Base-by-base conservation (phyloP, 768 basidiomycete species). In the Boletus reticuloceps region DNA sequence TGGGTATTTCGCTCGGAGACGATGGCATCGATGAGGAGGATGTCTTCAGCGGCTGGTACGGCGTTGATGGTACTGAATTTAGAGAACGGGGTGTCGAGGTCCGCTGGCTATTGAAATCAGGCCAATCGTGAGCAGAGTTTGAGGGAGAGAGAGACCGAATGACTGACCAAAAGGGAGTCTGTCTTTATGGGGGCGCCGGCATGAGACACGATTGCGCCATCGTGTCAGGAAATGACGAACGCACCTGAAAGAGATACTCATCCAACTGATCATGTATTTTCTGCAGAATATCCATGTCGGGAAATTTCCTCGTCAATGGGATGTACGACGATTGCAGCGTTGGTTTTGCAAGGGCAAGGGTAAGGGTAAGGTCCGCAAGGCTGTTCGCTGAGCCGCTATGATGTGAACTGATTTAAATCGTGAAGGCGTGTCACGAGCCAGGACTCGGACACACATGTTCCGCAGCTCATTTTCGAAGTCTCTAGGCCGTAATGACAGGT, bases 191-290 rank as follows among this genome's bases (percentile, higher is more conserved):
- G 40, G 29, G 53, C 39, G 36, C 19, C 32, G n/a, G 53, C 51
- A 66, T 72, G 68, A 70, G 70, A 68, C 59, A 70, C 47, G 64
- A 70, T 70, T 62, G 69, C 70, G 70, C 70, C 55, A 70, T 70
- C 60, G 58, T 6, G 13, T n/a, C 36, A 45, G 36, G 31, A 53
- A 50, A 54, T 36, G 51, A 44, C 32, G 6, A 42, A 25, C 58
- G 50, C 39, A 69, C 68, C 65, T 66, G 22, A 25, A 25, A 25
- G 22, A 66, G 55, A 58, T 38, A 58, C 7, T 55, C 59, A 17
- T 71, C 60, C 46, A 69, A 42, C 7, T 60, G 60, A 38, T 27
- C 36, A 25, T 64, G 48, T 44, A 65, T 57, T 16, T 32, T 20
- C 5, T 53, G 57, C 14, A 68, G 49, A 20, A 43, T 47, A 8